These are phyloP conservation scores for Bromus sterilis DNA, from an alignment of 176 grass and related monocot species.

Conservation along the genomic window DNA sequence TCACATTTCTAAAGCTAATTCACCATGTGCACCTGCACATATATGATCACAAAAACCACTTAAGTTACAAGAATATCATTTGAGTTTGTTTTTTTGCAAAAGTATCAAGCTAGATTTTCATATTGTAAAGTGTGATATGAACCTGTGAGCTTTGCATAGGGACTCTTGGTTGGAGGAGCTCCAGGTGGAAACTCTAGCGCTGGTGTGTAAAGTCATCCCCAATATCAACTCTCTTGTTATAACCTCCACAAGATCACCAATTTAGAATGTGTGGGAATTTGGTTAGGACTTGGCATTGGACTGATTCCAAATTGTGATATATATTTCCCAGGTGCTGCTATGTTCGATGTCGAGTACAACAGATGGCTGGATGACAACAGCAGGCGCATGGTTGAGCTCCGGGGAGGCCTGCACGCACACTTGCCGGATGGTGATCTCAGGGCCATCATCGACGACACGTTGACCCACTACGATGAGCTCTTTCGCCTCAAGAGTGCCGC, in stretches of 20 bases:
- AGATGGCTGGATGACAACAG: constrained; percentile 59
- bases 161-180: constrained; percentile 54
- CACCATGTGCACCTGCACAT: neutral
- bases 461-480: constrained; percentile 62
- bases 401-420: constrained; percentile 38
- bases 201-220: constrained; percentile 25
- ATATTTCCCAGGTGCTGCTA: constrained; percentile 22
- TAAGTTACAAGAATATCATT: neutral
- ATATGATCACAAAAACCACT: neutral
- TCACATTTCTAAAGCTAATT: neutral
- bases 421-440: constrained; percentile 59
- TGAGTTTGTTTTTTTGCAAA: neutral
- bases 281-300: neutral
- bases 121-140: neutral
- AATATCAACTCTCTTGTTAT: neutral
- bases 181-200: constrained; percentile 52
- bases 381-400: constrained; percentile 50
- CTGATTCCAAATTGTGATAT: neutral
- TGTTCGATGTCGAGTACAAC: constrained; percentile 65
- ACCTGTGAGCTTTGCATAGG: constrained; percentile 33
- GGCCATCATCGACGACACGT: constrained; percentile 45
- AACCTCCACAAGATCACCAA: neutral
- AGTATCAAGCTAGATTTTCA: neutral
- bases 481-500: constrained; percentile 49
- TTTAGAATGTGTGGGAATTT: neutral